Evolutionary conservation across 2,329 filamentous ascomycete genomes (phyloP).

Genomic region (Claviceps fusiformis): DNA sequence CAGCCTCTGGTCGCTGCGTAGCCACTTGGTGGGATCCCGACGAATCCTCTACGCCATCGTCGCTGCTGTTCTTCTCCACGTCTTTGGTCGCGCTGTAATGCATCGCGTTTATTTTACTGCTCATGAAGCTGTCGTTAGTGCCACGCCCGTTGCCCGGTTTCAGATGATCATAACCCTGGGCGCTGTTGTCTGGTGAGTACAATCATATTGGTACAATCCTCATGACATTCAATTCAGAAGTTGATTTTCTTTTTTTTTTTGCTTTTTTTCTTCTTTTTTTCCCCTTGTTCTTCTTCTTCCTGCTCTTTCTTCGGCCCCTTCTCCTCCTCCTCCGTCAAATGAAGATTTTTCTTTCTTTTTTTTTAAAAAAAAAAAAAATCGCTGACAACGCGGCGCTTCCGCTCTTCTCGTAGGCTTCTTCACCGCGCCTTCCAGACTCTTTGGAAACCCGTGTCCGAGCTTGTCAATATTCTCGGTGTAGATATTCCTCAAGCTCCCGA

Average conservation of each 20-base stretch:
- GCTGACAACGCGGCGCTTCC: background rate
- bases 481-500: constrained; percentile 85
- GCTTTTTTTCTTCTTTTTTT: background rate
- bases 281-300: background rate
- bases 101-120: constrained; percentile 16
- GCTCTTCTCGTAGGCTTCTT: constrained; percentile 47
- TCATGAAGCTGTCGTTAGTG: constrained; percentile 27
- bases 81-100: constrained; percentile 18
- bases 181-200: constrained; percentile 39
- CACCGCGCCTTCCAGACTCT: constrained; percentile 80
- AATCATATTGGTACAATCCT: background rate
- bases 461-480: constrained; percentile 82
- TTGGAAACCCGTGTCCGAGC: constrained; percentile 77
- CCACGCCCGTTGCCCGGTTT: constrained; percentile 33
- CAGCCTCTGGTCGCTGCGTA: constrained; percentile 25
- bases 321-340: background rate
- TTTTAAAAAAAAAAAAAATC: too few species aligned
- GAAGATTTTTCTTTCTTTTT: background rate
- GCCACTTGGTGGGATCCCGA: constrained; percentile 17
- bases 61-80: constrained; percentile 19
- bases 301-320: background rate
- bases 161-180: constrained; percentile 42
- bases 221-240: background rate
- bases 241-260: background rate
- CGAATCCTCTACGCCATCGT: constrained; percentile 19